phyloP scores from a whole-genome alignment of 371 early-diverging fungal genomes.

The Lichtheimia ornata region DNA sequence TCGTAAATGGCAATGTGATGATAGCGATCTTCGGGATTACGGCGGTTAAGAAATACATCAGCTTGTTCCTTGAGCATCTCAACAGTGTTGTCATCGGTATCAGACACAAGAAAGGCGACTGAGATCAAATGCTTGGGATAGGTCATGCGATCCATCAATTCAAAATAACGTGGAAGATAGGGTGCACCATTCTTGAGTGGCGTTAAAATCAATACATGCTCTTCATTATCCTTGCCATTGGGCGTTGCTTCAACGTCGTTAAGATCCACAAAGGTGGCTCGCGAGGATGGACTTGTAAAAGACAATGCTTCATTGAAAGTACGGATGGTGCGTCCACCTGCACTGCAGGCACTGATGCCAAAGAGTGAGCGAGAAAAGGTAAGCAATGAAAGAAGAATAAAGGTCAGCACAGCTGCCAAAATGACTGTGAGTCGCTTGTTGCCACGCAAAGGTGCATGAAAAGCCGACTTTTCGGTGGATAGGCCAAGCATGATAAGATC shows the following conservation, averaged over 20 bases:
- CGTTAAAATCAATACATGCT: slow-evolving; percentile 54
- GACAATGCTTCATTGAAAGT: slow-evolving; percentile 33
- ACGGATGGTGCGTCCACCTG: slow-evolving; percentile 32
- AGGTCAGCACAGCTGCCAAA: slow-evolving; percentile 29
- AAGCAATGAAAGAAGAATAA: slow-evolving; percentile 30
- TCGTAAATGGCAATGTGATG: slow-evolving; percentile 51
- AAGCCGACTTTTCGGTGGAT: slow-evolving; percentile 28
- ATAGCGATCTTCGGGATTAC: slow-evolving; percentile 31
- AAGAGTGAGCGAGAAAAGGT: slow-evolving; percentile 35
- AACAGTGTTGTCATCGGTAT: slow-evolving; percentile 54
- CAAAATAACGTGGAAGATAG: slow-evolving; percentile 60
- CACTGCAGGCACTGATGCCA: slow-evolving; percentile 19
- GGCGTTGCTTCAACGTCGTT: slow-evolving; percentile 23
- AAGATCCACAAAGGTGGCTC: slow-evolving; percentile 22
- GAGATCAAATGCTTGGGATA: slow-evolving; percentile 60
- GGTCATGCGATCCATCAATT: slow-evolving; percentile 48
- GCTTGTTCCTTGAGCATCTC: slow-evolving; percentile 39
- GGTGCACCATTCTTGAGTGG: slow-evolving; percentile 59
- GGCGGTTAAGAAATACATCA: slow-evolving; percentile 19
- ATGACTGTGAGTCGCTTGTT: slow-evolving; percentile 33
- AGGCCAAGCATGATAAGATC: slow-evolving; percentile 16
- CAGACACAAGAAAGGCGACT: slow-evolving; percentile 60
- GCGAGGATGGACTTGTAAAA: slow-evolving; percentile 16
- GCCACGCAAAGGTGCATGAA: slow-evolving; percentile 33
- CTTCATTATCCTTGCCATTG: slow-evolving; percentile 25